Percentiles rank a stretch among this genome's conserved stretches.
Conservation (phyloP, 2,329 filamentous ascomycete genomes). For the Fusarium avenaceum region DNA sequence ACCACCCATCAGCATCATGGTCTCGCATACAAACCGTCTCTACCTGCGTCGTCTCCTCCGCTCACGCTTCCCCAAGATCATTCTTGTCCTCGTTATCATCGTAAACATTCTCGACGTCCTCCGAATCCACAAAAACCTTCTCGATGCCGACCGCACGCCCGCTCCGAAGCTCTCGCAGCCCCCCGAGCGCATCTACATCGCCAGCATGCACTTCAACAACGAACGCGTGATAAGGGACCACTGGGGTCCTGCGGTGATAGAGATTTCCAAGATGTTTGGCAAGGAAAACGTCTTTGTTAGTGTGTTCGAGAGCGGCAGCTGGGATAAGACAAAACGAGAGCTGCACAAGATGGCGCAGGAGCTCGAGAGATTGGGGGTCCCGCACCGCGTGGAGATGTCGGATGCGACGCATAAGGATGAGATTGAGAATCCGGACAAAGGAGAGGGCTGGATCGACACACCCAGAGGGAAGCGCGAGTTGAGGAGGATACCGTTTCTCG, state of each 20-base stretch:
- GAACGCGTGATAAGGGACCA: slow-evolving; percentile 69
- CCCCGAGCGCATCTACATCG: slow-evolving; percentile 71
- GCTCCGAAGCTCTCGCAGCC: slow-evolving; percentile 47
- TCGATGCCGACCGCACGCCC: slow-evolving; percentile 47
- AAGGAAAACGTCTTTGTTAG: slow-evolving; percentile 76
- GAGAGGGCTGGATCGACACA: slow-evolving; percentile 75
- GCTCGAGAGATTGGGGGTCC: slow-evolving; percentile 66
- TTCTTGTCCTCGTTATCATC: slow-evolving; percentile 54
- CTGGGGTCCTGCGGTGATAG: slow-evolving; percentile 73
- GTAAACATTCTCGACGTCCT: slow-evolving; percentile 58
- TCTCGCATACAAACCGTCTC: slow-evolving; percentile 51
- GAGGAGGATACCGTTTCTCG: slow-evolving; percentile 77
- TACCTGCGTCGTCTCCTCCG: slow-evolving; percentile 57
- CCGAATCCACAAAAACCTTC: slow-evolving; percentile 54
- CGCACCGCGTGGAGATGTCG: slow-evolving; percentile 69
- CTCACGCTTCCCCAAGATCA: slow-evolving; percentile 52
- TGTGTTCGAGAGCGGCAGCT: slow-evolving; percentile 77
- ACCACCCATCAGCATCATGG: slow-evolving; percentile 47
- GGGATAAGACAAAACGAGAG: slow-evolving; percentile 75
- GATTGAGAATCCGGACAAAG: slow-evolving; percentile 59
- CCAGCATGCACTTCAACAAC: slow-evolving; percentile 77
- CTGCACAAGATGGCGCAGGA: slow-evolving; percentile 68
- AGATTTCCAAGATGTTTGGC: slow-evolving; percentile 69
- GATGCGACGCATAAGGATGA: slow-evolving; percentile 70
- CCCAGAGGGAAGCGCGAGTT: slow-evolving; percentile 66